Percentiles rank a stretch among this genome's conserved stretches.
These are phyloP conservation scores for Acanthamoeba castellanii DNA, from an alignment of 208 protist species.

Conservation along the genomic window DNA sequence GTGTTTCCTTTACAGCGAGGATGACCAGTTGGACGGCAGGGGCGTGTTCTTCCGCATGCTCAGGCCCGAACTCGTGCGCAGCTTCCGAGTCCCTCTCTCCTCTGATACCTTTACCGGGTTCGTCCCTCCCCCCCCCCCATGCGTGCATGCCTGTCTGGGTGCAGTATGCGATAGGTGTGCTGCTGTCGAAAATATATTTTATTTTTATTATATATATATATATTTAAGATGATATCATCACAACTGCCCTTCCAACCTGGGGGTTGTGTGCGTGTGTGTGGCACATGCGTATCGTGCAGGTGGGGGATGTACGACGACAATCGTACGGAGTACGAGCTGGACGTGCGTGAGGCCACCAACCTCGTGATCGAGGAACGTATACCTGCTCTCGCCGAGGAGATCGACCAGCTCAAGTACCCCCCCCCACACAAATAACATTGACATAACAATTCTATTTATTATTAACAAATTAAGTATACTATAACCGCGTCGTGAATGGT, in stretches of 20 bases:
- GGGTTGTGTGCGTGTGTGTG: background rate
- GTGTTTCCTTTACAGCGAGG: too few species aligned
- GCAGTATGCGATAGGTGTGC: background rate
- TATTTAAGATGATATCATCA: too few species aligned
- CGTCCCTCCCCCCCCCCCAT: too few species aligned
- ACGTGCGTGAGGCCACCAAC: background rate
- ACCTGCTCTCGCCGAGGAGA: background rate
- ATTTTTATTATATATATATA: too few species aligned
- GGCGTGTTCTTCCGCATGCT: slow-evolving; percentile 47
- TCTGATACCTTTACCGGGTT: slow-evolving; percentile 19
- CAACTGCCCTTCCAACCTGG: background rate
- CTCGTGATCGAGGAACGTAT: background rate
- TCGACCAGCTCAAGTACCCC: background rate
- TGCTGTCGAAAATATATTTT: background rate
- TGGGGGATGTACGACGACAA: slow-evolving; percentile 1
- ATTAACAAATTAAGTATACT: too few species aligned
- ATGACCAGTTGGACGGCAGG: background rate
- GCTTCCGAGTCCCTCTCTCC: background rate
- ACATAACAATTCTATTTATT: too few species aligned
- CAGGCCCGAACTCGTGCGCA: slow-evolving; percentile 24
- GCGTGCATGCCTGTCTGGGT: too few species aligned
- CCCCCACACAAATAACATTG: too few species aligned
- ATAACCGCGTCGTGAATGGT: too few species aligned
- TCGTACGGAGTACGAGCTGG: background rate
- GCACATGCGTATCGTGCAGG: background rate